Evolutionary conservation across 768 basidiomycete species (phyloP), one percentile per base, ranked within the genome.

Genomic region (Lyophyllum semitale): DNA sequence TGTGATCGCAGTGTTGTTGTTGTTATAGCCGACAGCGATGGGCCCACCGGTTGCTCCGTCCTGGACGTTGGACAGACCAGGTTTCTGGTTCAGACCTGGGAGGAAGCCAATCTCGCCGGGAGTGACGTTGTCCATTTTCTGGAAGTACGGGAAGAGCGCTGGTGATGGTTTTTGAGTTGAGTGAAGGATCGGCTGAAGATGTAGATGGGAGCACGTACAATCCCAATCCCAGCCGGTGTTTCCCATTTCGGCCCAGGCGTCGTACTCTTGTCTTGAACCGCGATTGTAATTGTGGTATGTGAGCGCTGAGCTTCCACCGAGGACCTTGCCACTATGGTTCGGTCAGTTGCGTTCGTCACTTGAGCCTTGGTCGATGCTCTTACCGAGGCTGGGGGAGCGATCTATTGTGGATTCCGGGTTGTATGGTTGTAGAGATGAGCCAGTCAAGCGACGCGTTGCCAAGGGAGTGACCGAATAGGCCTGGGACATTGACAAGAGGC

Each of bases 141-240:
- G 59, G 37, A 64, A 61, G 53, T 64, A 66, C 9, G 62, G 59
- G 41, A 55, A 46, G 40, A 59, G 48, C 23, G 46, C 53, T 54
- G 27, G n/a, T 1, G 40, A 32, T 4, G 1, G n/a, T 17, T 8
- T 26, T 9, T 20, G 15, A n/a, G 15, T 32, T 18, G 33, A 6
- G 8, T 25, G 3, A 4, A 35, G 47, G 3, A 23, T 6, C 13
- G 9, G 18, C 7, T 2, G 41, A 2, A 18, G 41, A 5, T 17
- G 26, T 13, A 13, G 26, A 29, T n/a, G n/a, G n/a, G n/a, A n/a
- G n/a, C n/a, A n/a, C 44, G 15, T 43, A 33, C 42, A 35, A 2
- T 63, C 56, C 58, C 60, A 67, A 49, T 63, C 57, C 66, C 66
- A 67, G 22, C 64, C 61, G 6, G 59, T 47, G 53, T 66, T 66